Evolutionary conservation across 805 yeast genomes (phyloP), one percentile per base, ranked within the genome.

Genomic region (Myxozyma neglecta): DNA sequence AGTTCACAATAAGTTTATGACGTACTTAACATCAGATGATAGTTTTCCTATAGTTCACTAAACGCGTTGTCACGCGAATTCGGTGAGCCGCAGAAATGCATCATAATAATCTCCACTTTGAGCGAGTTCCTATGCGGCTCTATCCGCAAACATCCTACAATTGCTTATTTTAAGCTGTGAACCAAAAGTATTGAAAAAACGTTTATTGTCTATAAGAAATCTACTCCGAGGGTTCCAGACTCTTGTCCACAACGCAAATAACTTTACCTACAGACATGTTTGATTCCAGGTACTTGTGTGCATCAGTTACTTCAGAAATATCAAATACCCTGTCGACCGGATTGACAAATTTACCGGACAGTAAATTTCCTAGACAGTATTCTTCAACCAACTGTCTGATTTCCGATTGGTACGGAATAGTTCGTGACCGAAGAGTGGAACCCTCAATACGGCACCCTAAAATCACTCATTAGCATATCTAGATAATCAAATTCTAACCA

Each of bases 181-280:
- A 16, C 3, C 11, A 35, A 49, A 6, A 7, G 6, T 42, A 7
- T 42, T n/a, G 24, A 2, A 9, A 42, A 2, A 10, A n/a, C n/a
- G 16, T 5, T 9, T 16, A 20, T 13, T 42, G 1, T n/a, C 20
- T 9, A 16, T 14, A n/a, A 2, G 5, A 14, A 42, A 4, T n/a
- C 6, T 13, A 42, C 18, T 42, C 18, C 20, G 46, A 42, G 10
- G 46, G 20, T 10, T 42, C 46, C 44, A 34, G 29, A 13, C 20
- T 13, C n/a, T 32, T 44, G 42, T 62, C 61, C 3, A 63, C 57
- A n/a, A 43, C 32, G 50, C 61, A 57, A 18, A 73, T 60, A 36
- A 73, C 64, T 63, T 73, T 73, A 39, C 76, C 76, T 64, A 53
- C 67, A 44, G 70, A 63, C 50, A 44, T 29, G 58, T 72, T 71